Base-by-base conservation (phyloP, 202 grass and related monocot genomes). In the Alloteropsis angusta region DNA sequence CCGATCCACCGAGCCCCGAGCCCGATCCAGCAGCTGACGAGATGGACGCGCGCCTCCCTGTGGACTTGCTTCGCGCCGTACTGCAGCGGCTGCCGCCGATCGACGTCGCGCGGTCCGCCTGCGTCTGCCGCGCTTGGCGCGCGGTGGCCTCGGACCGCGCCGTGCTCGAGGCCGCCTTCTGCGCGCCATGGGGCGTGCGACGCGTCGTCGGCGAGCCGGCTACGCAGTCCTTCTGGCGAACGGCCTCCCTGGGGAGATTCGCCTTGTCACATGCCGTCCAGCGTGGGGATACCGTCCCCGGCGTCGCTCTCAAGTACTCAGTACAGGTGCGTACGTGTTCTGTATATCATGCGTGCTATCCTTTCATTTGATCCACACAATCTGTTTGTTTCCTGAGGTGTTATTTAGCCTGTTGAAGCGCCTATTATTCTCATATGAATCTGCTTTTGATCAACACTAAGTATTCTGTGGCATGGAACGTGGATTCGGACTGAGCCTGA, bases 221-320 rank as follows among this genome's bases (percentile, higher is more conserved):
- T 28, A 94, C 87, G 63, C 59, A 71, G 48, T 78, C 87, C 79
- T 98, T 98, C 92, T 98, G 92, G 95, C 77, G 87, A 30, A 44
- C 39, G 44, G 74, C 87, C 23, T 71, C 84, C 13, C 81, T 94
- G 66, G 69, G 36, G 26, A 86, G 92, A 4, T 98, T 93, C 78
- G 95, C 89, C 58, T 87, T 94, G 50, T 94, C 95, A 43, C 92
- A 95, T 72, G 39, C 81, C 56, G 78, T 98, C 82, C 81, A 66
- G 8, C 88, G 83, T 62, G 78, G 87, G 2, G 95, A 98, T 72
- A 90, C 83, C 39, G 85, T 98, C 13, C 74, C 87, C 32, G 77
- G 89, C 54, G 41, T 98, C 39, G 95, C 92, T 42, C 81, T 98
- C 74, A 98, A 90, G 85, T 98, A 95, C 19, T 92, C 95, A 11